Percentiles rank a stretch among this genome's conserved stretches.
Evolutionary conservation across 1,284 basidiomycete genomes (phyloP).

Genomic region (Moesziomyces parantarcticus): DNA sequence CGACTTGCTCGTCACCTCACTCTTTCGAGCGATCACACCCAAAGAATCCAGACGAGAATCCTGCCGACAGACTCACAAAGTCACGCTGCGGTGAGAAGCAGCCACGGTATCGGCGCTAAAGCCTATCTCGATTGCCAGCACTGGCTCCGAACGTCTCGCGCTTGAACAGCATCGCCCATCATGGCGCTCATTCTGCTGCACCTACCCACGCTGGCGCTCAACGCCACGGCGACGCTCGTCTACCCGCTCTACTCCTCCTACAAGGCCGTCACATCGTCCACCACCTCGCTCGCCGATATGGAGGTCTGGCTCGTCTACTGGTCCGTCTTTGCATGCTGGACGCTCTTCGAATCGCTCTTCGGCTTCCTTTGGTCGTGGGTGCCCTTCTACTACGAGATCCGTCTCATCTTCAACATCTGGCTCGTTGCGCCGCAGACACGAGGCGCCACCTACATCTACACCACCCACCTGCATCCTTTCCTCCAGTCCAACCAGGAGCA

Average conservation of each 20-base stretch:
- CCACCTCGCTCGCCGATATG: conserved; percentile 56
- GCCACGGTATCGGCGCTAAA: no score
- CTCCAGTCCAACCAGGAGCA: conserved; percentile 79
- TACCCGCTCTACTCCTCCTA: conserved; percentile 62
- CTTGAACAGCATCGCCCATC: neutral
- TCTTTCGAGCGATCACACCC: no score
- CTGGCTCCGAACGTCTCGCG: no score
- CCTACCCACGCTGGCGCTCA: conserved; percentile 52
- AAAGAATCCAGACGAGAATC: no score
- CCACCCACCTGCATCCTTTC: conserved; percentile 80
- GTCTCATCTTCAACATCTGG: conserved; percentile 62
- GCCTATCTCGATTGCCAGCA: no score
- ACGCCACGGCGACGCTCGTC: conserved; percentile 44
- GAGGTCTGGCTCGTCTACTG: conserved; percentile 65
- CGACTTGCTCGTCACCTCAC: no score
- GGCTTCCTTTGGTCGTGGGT: conserved; percentile 64
- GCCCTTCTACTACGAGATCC: conserved; percentile 57
- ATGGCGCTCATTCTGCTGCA: conserved; percentile 54
- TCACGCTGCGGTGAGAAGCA: no score
- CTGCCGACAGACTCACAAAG: no score
- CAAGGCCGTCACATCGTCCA: conserved; percentile 51
- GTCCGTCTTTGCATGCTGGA: conserved; percentile 54
- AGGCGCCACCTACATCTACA: conserved; percentile 84
- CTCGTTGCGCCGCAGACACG: conserved; percentile 61
- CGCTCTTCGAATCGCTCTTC: conserved; percentile 48